A percentile compares a stretch with the other conserved stretches of the same genome.
Evolutionary conservation across 331 rosid genomes (phyloP).

Genomic region (Malus hybrid): DNA sequence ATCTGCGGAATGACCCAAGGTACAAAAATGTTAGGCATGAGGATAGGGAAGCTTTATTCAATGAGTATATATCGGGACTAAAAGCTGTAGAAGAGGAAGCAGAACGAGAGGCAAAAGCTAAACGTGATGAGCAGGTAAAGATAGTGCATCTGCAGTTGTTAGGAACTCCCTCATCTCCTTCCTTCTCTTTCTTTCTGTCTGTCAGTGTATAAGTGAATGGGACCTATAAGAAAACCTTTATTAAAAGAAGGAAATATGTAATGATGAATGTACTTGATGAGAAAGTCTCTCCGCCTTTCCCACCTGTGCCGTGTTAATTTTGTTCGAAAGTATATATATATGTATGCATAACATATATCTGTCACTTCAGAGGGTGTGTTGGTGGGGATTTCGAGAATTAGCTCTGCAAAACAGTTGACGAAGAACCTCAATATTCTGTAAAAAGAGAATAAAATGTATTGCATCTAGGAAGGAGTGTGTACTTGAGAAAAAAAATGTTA

Average conservation of each 20-base stretch:
- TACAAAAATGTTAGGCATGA: conserved; percentile 81
- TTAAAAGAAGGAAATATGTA: neutral
- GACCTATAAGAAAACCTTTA: neutral
- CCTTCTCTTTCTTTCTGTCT: neutral
- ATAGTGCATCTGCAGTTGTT: conserved; percentile 4
- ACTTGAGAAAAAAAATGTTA: neutral
- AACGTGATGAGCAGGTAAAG: conserved; percentile 84
- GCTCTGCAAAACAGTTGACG: neutral
- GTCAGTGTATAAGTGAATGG: neutral
- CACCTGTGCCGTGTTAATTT: neutral
- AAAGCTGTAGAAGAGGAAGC: conserved; percentile 72
- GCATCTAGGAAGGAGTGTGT: neutral
- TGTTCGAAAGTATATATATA: neutral
- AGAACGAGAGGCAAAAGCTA: conserved; percentile 72
- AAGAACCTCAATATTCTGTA: neutral
- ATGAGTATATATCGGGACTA: conserved; percentile 71
- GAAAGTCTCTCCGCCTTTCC: neutral
- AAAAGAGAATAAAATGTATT: neutral
- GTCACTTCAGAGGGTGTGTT: neutral
- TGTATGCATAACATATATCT: neutral
- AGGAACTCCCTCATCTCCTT: neutral
- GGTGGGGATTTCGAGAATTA: neutral
- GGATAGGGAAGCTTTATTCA: conserved; percentile 72
- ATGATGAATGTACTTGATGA: neutral
- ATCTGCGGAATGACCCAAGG: conserved; percentile 74